A percentile compares a stretch with the other conserved stretches of the same genome.
phyloP scores from a whole-genome alignment of 2,329 filamentous ascomycete genomes.

The Zymoseptoria tritici region DNA sequence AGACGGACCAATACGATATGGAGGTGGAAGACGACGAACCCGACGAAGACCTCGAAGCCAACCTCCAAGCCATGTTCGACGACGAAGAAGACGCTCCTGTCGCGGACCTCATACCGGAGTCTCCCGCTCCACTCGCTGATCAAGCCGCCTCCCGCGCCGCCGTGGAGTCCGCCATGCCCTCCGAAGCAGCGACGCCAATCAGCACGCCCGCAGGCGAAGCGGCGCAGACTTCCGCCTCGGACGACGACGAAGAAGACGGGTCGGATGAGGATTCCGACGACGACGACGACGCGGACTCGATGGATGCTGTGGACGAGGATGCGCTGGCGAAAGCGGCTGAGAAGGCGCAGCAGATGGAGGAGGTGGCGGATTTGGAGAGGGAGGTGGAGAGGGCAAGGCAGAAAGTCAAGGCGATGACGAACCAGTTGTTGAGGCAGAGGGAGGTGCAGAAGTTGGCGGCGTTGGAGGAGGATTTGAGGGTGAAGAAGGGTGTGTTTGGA shows the following conservation, averaged over 20 bases:
- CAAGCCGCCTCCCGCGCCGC: slow-evolving; percentile 21
- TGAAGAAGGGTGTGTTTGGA: slow-evolving; percentile 43
- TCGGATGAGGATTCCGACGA: slow-evolving; percentile 42
- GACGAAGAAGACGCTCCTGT: slow-evolving; percentile 27
- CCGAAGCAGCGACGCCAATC: slow-evolving; percentile 16
- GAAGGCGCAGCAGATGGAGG: slow-evolving; percentile 42
- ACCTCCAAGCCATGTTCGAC: slow-evolving; percentile 33
- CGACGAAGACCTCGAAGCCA: slow-evolving; percentile 24
- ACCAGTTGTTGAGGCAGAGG: slow-evolving; percentile 43
- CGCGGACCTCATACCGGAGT: slow-evolving; percentile 20
- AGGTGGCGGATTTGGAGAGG: slow-evolving; percentile 49
- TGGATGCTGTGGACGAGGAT: slow-evolving; percentile 45
- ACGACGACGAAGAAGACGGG: slow-evolving; percentile 29
- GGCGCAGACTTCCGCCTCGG: slow-evolving; percentile 24
- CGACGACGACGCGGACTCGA: slow-evolving; percentile 37
- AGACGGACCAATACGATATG: slow-evolving; percentile 35
- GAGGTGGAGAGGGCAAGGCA: slow-evolving; percentile 37
- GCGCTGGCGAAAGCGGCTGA: slow-evolving; percentile 42
- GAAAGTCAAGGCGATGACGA: slow-evolving; percentile 35
- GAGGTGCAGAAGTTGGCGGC: slow-evolving; percentile 43
- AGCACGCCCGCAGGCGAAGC: slow-evolving; percentile 18
- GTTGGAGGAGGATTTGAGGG: slow-evolving; percentile 46
- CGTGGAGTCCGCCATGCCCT: slow-evolving; percentile 16
- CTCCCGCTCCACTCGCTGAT: slow-evolving; percentile 22
- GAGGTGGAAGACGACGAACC: slow-evolving; percentile 24